Evolutionary conservation across 2,329 filamentous ascomycete genomes (phyloP).

Genomic region (Ceratocystis diversiconidia): DNA sequence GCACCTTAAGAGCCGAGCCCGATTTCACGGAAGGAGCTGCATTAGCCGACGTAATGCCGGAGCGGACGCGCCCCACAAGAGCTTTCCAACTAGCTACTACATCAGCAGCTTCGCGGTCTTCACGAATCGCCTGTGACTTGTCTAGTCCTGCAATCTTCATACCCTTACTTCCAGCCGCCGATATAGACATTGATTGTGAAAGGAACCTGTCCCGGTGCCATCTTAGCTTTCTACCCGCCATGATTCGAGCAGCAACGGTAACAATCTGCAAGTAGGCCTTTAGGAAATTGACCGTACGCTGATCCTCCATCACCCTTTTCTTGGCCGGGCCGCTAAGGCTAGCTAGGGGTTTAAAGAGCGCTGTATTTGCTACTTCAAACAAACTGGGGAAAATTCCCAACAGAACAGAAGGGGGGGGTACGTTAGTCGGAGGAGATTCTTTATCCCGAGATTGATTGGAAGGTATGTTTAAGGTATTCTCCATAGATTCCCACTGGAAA

Average conservation of each 20-base stretch:
- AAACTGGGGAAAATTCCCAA: conserved; percentile 62
- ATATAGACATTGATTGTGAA: conserved; percentile 78
- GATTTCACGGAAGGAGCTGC: conserved; percentile 35
- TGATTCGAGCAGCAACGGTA: conserved; percentile 59
- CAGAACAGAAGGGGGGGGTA: conserved; percentile 75
- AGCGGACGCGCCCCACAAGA: conserved; percentile 59
- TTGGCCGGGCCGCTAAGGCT: conserved; percentile 43
- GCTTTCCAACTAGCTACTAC: conserved; percentile 61
- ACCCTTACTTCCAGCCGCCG: conserved; percentile 57
- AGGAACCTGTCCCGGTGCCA: conserved; percentile 85
- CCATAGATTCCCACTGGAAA: conserved; percentile 33
- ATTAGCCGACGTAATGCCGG: conserved; percentile 54
- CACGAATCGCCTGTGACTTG: conserved; percentile 64
- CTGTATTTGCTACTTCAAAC: conserved; percentile 49
- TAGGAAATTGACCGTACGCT: conserved; percentile 48
- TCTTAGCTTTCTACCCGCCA: conserved; percentile 69
- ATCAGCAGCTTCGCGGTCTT: conserved; percentile 74
- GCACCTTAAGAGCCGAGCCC: conserved; percentile 38
- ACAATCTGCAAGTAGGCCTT: conserved; percentile 48
- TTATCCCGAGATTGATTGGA: conserved; percentile 16
- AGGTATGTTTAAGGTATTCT: conserved; percentile 19
- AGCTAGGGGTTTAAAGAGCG: conserved; percentile 51
- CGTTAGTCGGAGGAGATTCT: conserved; percentile 58
- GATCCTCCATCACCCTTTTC: conserved; percentile 48
- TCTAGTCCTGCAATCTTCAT: conserved; percentile 89